phyloP scores from a whole-genome alignment of 768 basidiomycete species.

The Leccinum uliginosum region DNA sequence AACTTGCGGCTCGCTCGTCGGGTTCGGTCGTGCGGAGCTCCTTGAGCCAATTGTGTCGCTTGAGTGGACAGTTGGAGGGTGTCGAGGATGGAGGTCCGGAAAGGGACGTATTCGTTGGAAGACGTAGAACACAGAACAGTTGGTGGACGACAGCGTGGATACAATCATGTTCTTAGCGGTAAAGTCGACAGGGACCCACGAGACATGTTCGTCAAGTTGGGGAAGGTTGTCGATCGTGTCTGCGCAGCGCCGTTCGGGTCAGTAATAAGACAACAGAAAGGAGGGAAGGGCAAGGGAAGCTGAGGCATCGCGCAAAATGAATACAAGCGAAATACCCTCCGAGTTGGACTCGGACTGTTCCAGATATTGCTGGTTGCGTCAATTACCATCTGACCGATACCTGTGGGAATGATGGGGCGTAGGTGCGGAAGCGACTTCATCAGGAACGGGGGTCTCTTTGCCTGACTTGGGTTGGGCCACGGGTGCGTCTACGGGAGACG shows the following conservation, averaged over 20 bases:
- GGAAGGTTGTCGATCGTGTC: constrained; percentile 36
- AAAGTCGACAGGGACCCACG: constrained; percentile 53
- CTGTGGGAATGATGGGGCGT: constrained; percentile 22
- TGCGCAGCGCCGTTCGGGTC: constrained; percentile 28
- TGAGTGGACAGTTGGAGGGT: constrained; percentile 34
- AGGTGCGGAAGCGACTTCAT: constrained; percentile 21
- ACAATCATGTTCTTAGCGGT: constrained; percentile 46
- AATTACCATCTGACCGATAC: constrained; percentile 56
- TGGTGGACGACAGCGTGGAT: background rate
- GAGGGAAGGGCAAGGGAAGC: background rate
- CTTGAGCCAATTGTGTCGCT: constrained; percentile 23
- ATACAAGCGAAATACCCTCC: constrained; percentile 32
- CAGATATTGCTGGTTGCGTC: constrained; percentile 45
- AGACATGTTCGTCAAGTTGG: constrained; percentile 28
- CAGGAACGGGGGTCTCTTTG: constrained; percentile 36
- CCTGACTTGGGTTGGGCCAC: constrained; percentile 32
- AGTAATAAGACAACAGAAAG: too few species aligned
- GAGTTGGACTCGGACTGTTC: constrained; percentile 55
- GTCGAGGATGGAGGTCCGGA: constrained; percentile 40
- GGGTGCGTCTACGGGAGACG: constrained; percentile 21
- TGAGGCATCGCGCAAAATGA: constrained; percentile 11
- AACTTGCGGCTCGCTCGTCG: constrained; percentile 21
- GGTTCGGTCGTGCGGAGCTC: constrained; percentile 19
- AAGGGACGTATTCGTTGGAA: background rate
- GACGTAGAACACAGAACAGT: too few species aligned